Evolutionary conservation across 2,329 filamentous ascomycete species (phyloP), one percentile per base, ranked within the genome.

Genomic region (Acrodontium crateriforme): DNA sequence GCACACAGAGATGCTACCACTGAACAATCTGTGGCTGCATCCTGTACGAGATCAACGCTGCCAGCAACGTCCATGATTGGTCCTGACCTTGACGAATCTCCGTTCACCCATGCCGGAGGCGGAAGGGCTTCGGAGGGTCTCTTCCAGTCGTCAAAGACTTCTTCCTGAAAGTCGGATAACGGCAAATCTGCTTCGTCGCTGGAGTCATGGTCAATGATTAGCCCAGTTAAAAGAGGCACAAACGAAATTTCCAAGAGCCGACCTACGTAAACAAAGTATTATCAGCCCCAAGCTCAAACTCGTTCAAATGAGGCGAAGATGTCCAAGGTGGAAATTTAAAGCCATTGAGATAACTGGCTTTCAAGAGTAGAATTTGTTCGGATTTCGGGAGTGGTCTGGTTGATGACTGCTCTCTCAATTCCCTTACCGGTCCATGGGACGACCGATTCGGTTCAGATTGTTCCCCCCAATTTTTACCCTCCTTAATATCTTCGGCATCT

Each of bases 1-100:
- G 85, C 84, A 49, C 85, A 94, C 5, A 98, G 65, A 50, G 89
- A 94, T 10, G 89, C 89, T 16, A 98, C 87, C 3, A 98, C 87
- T 2, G 89, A 95, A 50, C 89, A 98, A 52, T 98, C 89, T 1
- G 87, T 91, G 4, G 87, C 85, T 34, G 92, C 74, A 54, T 98
- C 89, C 54, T 98, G 89, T 3, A 94, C 84, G 6, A 98, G 67
- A 53, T 98, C 87, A 36, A 80, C 73, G 9, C 69, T 65, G 6
- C n/a, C n/a, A n/a, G n/a, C n/a, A n/a, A n/a, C n/a, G n/a, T n/a
- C n/a, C n/a, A n/a, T n/a, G n/a, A n/a, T n/a, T n/a, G n/a, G n/a
- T n/a, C n/a, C n/a, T n/a, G n/a, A n/a, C n/a, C n/a, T n/a, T n/a
- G 35, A 17, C 47, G 42, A 17, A 46, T 40, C 4, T 39, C 39